phyloP scores from a whole-genome alignment of 202 grass and related monocot species.

The Hordeum pubiflorum region DNA sequence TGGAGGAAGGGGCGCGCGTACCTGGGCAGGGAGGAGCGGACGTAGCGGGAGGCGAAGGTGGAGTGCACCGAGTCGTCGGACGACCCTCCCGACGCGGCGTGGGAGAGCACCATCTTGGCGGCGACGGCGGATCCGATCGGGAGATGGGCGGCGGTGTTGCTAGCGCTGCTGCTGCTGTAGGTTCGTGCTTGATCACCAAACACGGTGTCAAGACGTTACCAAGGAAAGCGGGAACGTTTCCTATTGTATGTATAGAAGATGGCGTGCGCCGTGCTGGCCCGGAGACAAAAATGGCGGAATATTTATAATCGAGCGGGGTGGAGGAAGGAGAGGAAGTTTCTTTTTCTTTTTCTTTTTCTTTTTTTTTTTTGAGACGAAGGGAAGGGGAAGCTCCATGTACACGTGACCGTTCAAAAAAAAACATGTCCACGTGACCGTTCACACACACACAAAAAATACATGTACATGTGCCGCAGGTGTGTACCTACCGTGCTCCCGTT shows the following conservation, averaged over 20 bases:
- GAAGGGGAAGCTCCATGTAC: background rate
- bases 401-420: too few relatives aligned
- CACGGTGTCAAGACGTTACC: background rate
- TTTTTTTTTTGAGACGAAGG: background rate
- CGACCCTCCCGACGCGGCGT: slow-evolving; percentile 10
- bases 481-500: background rate
- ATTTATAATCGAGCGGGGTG: background rate
- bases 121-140: background rate
- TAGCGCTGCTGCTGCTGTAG: background rate
- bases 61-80: slow-evolving; percentile 61
- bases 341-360: background rate
- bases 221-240: background rate
- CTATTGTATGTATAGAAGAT: background rate
- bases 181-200: background rate
- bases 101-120: slow-evolving; percentile 53
- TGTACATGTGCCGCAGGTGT: background rate
- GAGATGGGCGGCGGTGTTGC: background rate
- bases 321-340: background rate
- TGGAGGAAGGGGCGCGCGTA: background rate
- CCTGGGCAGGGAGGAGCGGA: slow-evolving; percentile 63
- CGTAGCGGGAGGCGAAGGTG: slow-evolving; percentile 93
- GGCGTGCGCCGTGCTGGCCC: background rate
- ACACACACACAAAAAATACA: background rate
- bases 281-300: background rate
- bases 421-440: too few relatives aligned